Evolutionary conservation across 2,329 filamentous ascomycete species (phyloP).

Genomic region (Cercospora beticola): DNA sequence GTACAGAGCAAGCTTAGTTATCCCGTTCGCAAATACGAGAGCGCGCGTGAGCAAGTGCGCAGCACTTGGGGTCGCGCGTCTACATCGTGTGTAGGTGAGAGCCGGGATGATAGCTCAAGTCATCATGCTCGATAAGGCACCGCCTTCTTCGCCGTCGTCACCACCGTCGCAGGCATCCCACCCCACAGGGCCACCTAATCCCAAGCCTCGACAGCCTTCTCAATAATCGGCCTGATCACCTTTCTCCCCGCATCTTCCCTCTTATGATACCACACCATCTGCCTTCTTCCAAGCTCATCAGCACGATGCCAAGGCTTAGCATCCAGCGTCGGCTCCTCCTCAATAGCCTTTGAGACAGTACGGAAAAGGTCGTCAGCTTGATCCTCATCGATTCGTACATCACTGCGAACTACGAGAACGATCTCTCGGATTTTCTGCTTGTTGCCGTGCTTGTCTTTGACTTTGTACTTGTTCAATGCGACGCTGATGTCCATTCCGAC

Average conservation of each 20-base stretch:
- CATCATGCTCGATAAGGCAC: neutral
- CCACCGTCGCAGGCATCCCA: neutral
- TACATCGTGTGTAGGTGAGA: too few species aligned
- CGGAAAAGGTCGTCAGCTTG: constrained; percentile 48
- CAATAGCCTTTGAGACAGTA: constrained; percentile 44
- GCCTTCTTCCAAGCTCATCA: constrained; percentile 43
- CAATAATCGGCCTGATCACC: constrained; percentile 48
- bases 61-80: too few species aligned
- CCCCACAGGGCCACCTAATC: constrained; percentile 28
- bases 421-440: constrained; percentile 51
- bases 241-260: constrained; percentile 44
- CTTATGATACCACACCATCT: constrained; percentile 51
- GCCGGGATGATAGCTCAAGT: neutral
- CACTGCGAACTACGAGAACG: constrained; percentile 47
- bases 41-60: too few species aligned
- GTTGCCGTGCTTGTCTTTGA: constrained; percentile 39
- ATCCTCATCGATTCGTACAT: constrained; percentile 46
- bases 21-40: too few species aligned
- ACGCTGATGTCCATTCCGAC: constrained; percentile 48
- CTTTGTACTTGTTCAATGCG: constrained; percentile 50
- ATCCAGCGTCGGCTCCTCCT: constrained; percentile 41
- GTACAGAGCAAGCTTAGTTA: too few species aligned
- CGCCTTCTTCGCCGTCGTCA: neutral
- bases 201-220: constrained; percentile 46
- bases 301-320: constrained; percentile 48